These are phyloP conservation scores for Tetracladium maxilliforme DNA, from an alignment of 2,329 filamentous ascomycete species.

Conservation along the genomic window DNA sequence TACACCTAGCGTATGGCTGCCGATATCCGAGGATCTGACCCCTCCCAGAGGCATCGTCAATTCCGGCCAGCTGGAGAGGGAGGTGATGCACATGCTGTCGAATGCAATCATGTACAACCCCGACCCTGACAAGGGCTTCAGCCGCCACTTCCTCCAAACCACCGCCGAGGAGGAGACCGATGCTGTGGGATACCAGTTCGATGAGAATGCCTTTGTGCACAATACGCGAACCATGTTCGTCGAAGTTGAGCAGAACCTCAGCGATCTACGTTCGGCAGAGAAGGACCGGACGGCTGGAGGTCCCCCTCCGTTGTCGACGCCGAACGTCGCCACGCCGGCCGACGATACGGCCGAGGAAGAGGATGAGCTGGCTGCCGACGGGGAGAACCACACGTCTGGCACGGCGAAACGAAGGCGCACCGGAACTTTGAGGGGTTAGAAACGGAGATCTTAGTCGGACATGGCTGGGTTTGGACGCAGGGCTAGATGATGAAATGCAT, in stretches of 20 bases:
- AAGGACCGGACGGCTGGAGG: too few relatives aligned
- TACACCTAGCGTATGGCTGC: slow-evolving; percentile 44
- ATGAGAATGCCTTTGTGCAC: slow-evolving; percentile 76
- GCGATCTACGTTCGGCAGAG: slow-evolving; percentile 12
- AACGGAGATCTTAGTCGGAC: too few relatives aligned
- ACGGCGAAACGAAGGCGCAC: too few relatives aligned
- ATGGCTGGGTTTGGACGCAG: too few relatives aligned
- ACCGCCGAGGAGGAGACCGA: slow-evolving; percentile 20
- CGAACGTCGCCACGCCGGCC: too few relatives aligned
- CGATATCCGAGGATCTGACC: slow-evolving; percentile 61
- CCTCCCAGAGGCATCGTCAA: slow-evolving; percentile 88
- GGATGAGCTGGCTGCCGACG: too few relatives aligned
- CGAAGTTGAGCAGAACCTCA: slow-evolving; percentile 51
- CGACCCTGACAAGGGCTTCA: slow-evolving; percentile 59
- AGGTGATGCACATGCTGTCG: slow-evolving; percentile 91
- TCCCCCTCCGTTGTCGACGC: too few relatives aligned
- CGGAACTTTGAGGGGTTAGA: too few relatives aligned
- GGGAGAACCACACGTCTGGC: too few relatives aligned
- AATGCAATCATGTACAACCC: slow-evolving; percentile 99
- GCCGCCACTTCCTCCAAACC: slow-evolving; percentile 35
- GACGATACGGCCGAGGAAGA: too few relatives aligned
- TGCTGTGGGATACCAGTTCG: slow-evolving; percentile 43
- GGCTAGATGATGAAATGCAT: too few relatives aligned
- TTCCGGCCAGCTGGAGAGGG: slow-evolving; percentile 79
- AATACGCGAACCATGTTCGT: slow-evolving; percentile 83